Percentiles rank a stretch among this genome's conserved stretches.
Conservation (phyloP, 192 early-diverging fungal genomes). For the Dispira parvispora region DNA sequence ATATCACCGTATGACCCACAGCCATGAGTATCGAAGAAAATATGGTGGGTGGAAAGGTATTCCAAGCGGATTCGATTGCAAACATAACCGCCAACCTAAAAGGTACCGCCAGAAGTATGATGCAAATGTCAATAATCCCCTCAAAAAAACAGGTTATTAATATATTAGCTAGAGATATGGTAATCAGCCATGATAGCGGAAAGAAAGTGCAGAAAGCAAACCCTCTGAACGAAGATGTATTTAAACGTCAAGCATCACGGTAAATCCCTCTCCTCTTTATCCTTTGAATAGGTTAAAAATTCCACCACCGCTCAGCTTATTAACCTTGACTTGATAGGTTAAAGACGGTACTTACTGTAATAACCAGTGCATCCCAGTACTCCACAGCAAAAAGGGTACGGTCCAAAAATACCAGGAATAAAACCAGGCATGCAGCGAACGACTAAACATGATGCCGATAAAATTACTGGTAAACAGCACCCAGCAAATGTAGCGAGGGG, state of each 20-base stretch:
- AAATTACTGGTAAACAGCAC: conserved; percentile 75
- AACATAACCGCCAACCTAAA: not conserved
- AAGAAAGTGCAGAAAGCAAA: no score
- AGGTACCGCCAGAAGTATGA: no score
- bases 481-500: conserved; percentile 12
- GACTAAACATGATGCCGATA: conserved; percentile 73
- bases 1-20: not conserved
- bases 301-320: no score
- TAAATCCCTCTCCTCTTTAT: no score
- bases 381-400: conserved; percentile 64
- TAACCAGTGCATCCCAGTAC: not conserved
- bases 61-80: conserved; percentile 66
- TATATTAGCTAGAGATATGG: no score
- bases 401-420: conserved; percentile 87
- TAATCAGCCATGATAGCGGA: no score
- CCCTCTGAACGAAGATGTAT: no score
- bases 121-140: no score
- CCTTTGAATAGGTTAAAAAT: no score
- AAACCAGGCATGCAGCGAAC: conserved; percentile 93
- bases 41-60: conserved; percentile 66
- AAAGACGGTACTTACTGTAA: conserved; percentile 10
- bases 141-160: no score
- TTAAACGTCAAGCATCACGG: no score
- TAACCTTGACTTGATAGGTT: no score
- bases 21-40: conserved; percentile 30